A percentile compares a stretch with the other conserved stretches of the same genome.
These are phyloP conservation scores for Calonectria pseudoreteaudii DNA, from an alignment of 2,329 filamentous ascomycete species.

Conservation along the genomic window DNA sequence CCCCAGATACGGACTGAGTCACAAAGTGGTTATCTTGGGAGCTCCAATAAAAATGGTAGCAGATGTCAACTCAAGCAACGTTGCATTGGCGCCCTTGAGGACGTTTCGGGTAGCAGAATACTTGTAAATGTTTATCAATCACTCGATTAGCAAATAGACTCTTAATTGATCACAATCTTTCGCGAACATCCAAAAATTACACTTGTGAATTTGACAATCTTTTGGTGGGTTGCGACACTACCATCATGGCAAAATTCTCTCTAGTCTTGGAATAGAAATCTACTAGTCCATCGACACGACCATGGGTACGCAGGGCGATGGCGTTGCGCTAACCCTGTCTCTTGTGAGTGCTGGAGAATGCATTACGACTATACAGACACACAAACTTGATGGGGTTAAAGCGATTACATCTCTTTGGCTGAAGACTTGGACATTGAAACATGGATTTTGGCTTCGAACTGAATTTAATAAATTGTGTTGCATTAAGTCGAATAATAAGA, in stretches of 20 bases:
- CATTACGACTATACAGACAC: too few species aligned
- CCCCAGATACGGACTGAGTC: not conserved
- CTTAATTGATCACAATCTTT: not conserved
- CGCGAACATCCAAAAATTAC: not conserved
- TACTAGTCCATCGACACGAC: too few species aligned
- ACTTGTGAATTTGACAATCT: not conserved
- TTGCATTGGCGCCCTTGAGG: too few species aligned
- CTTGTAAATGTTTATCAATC: not conserved
- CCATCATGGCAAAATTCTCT: too few species aligned
- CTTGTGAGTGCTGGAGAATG: too few species aligned
- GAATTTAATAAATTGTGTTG: not conserved
- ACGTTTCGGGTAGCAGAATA: too few species aligned
- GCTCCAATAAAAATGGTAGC: not conserved
- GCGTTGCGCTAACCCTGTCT: too few species aligned
- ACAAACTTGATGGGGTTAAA: too few species aligned
- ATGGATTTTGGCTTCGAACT: not conserved
- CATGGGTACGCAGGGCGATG: too few species aligned
- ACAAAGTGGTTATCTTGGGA: not conserved
- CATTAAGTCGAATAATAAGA: not conserved
- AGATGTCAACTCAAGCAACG: too few species aligned
- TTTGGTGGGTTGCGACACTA: not conserved
- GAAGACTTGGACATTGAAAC: not conserved
- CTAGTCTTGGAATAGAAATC: too few species aligned
- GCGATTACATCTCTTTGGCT: not conserved
- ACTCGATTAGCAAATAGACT: not conserved